Base-by-base conservation (phyloP, 345 rosid genomes). In the Hibiscus trionum region DNA sequence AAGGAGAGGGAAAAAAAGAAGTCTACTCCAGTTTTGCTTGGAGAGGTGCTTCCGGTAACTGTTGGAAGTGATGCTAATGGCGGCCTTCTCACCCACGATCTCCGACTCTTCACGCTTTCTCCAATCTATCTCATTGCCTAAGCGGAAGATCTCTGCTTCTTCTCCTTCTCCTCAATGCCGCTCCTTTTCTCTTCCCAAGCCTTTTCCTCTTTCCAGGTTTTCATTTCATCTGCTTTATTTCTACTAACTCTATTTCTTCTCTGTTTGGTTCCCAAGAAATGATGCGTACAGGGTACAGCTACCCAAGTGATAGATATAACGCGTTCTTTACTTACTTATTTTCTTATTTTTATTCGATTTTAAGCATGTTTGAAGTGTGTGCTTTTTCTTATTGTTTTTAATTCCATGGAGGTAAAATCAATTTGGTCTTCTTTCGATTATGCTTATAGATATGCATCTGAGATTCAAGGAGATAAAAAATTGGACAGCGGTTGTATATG, bases 141-240 rank as follows among this genome's bases (percentile, higher is more conserved):
- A 70, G 37, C 49, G 17, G 33, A 70, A 57, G 74, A 80, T 70
- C 58, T 65, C 71, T 49, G 24, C 68, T 72, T 16, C 68, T 61
- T 19, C 72, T n/a, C 11, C 60, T 50, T 11, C 74, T 17, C 59
- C 79, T 70, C 71, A 50, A 19, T 77, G 50, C 72, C 16, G 73
- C 14, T 47, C 42, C 44, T 69, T 75, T 4, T 50, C 80, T 57
- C 75, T 47, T 26, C 52, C 64, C 33, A 63, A 53, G 19, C 66
- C 66, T 70, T 67, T 77, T 56, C 66, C 73, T 50, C 65, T 72
- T 77, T 70, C 70, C 73, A 74, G 82, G 85, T 78, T 7, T 12
- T 16, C 26, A 2, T n/a, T 15, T 33, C 7, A 1, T 24, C 5
- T 14, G 37, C 47, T 17, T 31, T 61, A 24, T 11, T 56, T 56